Evolutionary conservation across 163 green algal genomes (phyloP).

Genomic region (Chlamydomonas reinhardtii): DNA sequence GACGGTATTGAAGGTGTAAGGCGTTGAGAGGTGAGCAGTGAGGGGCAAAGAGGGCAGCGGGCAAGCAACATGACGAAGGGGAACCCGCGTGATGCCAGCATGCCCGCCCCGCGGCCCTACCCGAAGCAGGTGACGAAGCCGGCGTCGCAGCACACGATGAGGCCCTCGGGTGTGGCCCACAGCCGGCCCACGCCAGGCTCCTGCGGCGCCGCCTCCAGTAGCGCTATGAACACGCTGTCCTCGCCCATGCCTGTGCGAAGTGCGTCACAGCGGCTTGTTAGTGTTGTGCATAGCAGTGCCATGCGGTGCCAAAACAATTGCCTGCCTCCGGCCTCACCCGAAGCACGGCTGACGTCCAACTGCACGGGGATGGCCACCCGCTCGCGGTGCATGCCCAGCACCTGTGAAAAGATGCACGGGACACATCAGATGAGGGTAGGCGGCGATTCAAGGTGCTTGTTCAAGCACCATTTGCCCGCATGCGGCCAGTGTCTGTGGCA

Average conservation of each 20-base stretch:
- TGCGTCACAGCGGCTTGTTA: too few relatives aligned
- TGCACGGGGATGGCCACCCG: constrained; percentile 21
- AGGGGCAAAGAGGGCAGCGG: background rate
- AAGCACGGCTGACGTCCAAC: background rate
- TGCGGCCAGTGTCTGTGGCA: too few relatives aligned
- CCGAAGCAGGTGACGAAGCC: constrained; percentile 42
- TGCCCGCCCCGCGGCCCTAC: background rate
- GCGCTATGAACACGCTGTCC: constrained; percentile 40
- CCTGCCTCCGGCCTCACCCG: background rate
- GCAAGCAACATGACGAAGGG: too few relatives aligned
- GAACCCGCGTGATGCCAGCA: too few relatives aligned
- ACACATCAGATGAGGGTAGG: too few relatives aligned
- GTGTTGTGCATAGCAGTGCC: too few relatives aligned
- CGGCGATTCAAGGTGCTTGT: too few relatives aligned
- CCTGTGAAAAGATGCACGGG: too few relatives aligned
- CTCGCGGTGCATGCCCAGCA: constrained; percentile 30
- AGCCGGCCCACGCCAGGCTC: constrained; percentile 12
- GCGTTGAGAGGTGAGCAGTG: background rate
- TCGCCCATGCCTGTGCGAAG: constrained; percentile 6
- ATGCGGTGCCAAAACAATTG: too few relatives aligned
- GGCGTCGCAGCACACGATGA: constrained; percentile 41
- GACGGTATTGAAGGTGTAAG: background rate
- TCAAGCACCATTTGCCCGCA: too few relatives aligned
- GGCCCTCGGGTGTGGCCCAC: constrained; percentile 28
- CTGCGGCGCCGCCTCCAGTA: constrained; percentile 10